Base-by-base conservation (phyloP, 495 filamentous ascomycete genomes). In the Podospora conica region DNA sequence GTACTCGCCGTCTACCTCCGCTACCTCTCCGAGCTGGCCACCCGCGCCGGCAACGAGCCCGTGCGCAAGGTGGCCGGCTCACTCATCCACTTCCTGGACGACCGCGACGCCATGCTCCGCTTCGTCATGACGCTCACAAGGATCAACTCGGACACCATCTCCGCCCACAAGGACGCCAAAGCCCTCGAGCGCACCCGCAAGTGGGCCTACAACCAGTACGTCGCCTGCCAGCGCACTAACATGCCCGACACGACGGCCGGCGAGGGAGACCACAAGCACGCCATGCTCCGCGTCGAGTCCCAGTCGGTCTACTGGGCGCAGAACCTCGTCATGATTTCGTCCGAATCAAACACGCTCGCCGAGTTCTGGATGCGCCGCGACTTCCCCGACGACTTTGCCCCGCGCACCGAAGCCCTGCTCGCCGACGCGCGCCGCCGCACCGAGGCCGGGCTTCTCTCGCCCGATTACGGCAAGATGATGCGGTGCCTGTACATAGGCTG, bases 301-400 rank as follows among this genome's bases (percentile, higher is more conserved):
- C 69, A 71, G 61, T 57, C 33, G 12, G 71, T 73, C 21, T 74
- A 71, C 61, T 73, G 71, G 68, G 74, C 72, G 9, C 74, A 76
- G 66, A 65, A 71, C 12, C 63, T 76, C 1, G 60, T 76, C 48
- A 65, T 74, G 64, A 27, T 53, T 1, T 69, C 71, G 31, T 66
- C 56, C 25, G 66, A 65, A 2, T 55, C 59, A 48, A 68, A 76
- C n/a, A 59, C 59, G 8, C 61, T 76, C 22, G 70, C 60, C 2
- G n/a, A 58, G 29, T 63, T 65, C 55, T 76, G 74, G 72, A 65
- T 69, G 55, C 53, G 24, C 2, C 53, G 64, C 22, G 58, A 61
- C 9, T 76, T 73, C 21, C 60, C 56, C 0, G 6, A 20, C 5
- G 70, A 71, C 24, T 76, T 71, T 54, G 67, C 55, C 8, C 53